These are phyloP conservation scores for Arthroderma sp. DNA, from an alignment of 2,329 filamentous ascomycete genomes.

Conservation along the genomic window DNA sequence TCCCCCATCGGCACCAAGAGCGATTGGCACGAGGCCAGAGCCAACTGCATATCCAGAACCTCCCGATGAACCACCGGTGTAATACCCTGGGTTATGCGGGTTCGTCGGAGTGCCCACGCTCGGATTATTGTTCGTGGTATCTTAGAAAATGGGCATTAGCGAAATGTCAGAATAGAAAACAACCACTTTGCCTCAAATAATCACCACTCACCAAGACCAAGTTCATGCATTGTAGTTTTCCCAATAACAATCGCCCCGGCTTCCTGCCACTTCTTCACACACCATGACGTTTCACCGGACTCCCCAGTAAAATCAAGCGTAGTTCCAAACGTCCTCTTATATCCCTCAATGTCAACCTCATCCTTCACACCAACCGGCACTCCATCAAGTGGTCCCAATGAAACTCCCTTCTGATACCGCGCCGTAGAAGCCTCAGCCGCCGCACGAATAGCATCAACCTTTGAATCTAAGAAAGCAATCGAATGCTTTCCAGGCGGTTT, in stretches of 20 bases:
- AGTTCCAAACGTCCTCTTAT: constrained; percentile 53
- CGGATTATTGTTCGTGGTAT: constrained; percentile 74
- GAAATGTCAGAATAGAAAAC: background rate
- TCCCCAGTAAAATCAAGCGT: constrained; percentile 42
- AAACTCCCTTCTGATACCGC: constrained; percentile 54
- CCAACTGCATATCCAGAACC: constrained; percentile 59
- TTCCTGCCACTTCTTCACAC: constrained; percentile 56
- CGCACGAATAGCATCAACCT: constrained; percentile 48
- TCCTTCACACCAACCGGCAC: constrained; percentile 77
- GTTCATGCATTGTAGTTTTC: constrained; percentile 68
- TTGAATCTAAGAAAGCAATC: constrained; percentile 57
- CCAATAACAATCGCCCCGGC: constrained; percentile 63
- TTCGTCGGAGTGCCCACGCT: constrained; percentile 62
- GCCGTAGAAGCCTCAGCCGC: constrained; percentile 61
- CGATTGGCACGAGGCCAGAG: constrained; percentile 57
- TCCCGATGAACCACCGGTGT: constrained; percentile 68
- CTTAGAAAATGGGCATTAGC: constrained; percentile 19
- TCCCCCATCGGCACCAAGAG: constrained; percentile 62
- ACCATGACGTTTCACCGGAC: constrained; percentile 51
- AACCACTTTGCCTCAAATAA: background rate
- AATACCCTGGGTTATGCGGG: constrained; percentile 63
- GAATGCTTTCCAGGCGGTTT: constrained; percentile 47
- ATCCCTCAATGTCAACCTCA: constrained; percentile 59
- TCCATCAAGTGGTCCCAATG: constrained; percentile 61
- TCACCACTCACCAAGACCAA: constrained; percentile 48